Evolutionary conservation across 148 eudicot species (phyloP), one percentile per base, ranked within the genome.

Genomic region (Drosera capensis): DNA sequence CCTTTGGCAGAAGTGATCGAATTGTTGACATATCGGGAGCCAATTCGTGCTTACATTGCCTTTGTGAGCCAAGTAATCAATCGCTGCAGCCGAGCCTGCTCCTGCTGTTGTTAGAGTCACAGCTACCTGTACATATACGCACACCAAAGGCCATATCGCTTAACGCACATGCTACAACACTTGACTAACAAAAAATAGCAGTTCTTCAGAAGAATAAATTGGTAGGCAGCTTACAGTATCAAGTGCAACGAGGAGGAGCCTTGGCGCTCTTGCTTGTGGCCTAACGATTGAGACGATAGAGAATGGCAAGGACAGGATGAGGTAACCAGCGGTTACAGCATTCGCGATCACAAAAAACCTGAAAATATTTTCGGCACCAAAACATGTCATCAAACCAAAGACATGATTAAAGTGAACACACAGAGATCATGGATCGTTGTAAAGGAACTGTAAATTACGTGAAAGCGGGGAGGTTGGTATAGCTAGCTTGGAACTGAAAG

Each of bases 401-500:
- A n/a, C n/a, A n/a, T n/a, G n/a, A n/a, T n/a, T n/a, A n/a, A n/a
- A n/a, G n/a, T n/a, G n/a, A n/a, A n/a, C n/a, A n/a, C n/a, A n/a
- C n/a, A n/a, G n/a, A n/a, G n/a, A n/a, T n/a, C n/a, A n/a, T n/a
- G n/a, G n/a, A n/a, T n/a, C n/a, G n/a, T n/a, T n/a, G n/a, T n/a
- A n/a, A n/a, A n/a, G 9, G 20, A 30, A 4, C 3, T 14, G 15
- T 3, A 24, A 25, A 61, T 43, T 52, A 75, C 80, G 59, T 24
- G 46, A 75, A 71, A 48, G 81, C 45, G 0, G 77, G 73, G 9
- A 75, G 55, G 55, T 75, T 73, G 20, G 67, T 66, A 13, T 67
- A 75, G 21, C 68, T 54, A 30, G 81, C 81, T 54, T 64, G 62
- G 62, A 75, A 75, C 56, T 71, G 81, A 52, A 75, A 71, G 65